Conservation (phyloP, 2,329 filamentous ascomycete genomes). For the Fusarium pseudograminearum region DNA sequence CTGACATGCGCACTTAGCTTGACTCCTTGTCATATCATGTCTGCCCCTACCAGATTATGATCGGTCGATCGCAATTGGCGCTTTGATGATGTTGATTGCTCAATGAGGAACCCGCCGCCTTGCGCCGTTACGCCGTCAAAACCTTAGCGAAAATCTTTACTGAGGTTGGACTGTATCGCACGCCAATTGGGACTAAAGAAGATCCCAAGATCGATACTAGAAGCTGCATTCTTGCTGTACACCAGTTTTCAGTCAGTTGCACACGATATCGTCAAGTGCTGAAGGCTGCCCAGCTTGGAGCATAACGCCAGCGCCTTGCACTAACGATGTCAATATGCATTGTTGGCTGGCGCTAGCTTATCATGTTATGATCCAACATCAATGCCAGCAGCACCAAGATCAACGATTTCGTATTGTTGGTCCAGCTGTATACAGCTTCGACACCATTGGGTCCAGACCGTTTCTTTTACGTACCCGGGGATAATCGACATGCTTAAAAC, state of each 20-base stretch:
- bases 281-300: constrained; percentile 23
- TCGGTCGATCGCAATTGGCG: constrained; percentile 14
- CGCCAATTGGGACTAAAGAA: constrained; percentile 2
- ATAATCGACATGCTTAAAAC: constrained; percentile 23
- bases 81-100: constrained; percentile 1
- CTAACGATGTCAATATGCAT: constrained; percentile 18
- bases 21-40: constrained; percentile 2
- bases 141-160: constrained; percentile 12
- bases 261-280: constrained; percentile 13
- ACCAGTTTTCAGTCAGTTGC: constrained; percentile 12
- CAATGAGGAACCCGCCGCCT: constrained; percentile 14
- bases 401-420: constrained; percentile 36
- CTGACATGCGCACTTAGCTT: constrained; percentile 31
- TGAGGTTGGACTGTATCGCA: constrained; percentile 10
- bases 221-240: constrained; percentile 8
- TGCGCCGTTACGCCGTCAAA: constrained; percentile 21
- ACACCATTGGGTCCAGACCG: constrained; percentile 23
- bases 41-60: constrained; percentile 5
- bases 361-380: constrained; percentile 13
- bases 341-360: constrained; percentile 38
- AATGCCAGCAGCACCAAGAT: constrained; percentile 17
- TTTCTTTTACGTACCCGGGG: constrained; percentile 28
- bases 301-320: not conserved
- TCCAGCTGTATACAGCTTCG: constrained; percentile 11
- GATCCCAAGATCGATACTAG: constrained; percentile 23